Conservation (phyloP, 176 grass and related monocot species). For the Panicum miliaceum region DNA sequence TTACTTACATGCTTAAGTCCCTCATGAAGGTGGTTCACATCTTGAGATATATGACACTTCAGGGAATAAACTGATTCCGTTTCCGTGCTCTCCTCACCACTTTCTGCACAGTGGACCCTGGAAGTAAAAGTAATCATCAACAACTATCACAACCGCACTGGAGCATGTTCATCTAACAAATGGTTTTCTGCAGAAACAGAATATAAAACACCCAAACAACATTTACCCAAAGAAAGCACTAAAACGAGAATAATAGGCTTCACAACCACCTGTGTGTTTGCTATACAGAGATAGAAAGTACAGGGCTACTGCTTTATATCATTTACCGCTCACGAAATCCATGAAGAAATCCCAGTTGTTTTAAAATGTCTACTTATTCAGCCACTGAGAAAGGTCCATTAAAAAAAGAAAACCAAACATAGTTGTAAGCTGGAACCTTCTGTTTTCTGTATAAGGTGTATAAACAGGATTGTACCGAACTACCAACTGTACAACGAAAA, state of each 20-base stretch:
- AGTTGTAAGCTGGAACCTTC: background rate
- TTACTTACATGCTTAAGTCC: constrained; percentile 87
- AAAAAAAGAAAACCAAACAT: constrained; percentile 7
- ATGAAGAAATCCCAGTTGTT: background rate
- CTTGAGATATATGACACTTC: constrained; percentile 99
- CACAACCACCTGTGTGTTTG: background rate
- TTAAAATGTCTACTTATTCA: background rate
- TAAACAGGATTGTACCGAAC: background rate
- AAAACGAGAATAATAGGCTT: constrained; percentile 15
- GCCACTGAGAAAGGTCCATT: background rate
- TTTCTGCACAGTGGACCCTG: constrained; percentile 97
- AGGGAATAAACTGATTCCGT: constrained; percentile 87
- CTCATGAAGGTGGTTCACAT: constrained; percentile 99
- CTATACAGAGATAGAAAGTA: background rate
- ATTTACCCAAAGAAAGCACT: background rate
- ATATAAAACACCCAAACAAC: background rate
- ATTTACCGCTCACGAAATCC: constrained; percentile 1
- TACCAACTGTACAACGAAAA: constrained; percentile 11
- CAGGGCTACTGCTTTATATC: background rate
- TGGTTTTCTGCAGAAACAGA: background rate
- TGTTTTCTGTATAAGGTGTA: background rate
- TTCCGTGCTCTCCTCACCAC: constrained; percentile 88
- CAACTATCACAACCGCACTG: constrained; percentile 22
- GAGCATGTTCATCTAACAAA: background rate
- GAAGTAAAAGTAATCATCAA: constrained; percentile 41